Percentiles rank a stretch among this genome's conserved stretches.
Conservation (phyloP, 805 yeast species). For the Sugiyamaella qingdaonensis region DNA sequence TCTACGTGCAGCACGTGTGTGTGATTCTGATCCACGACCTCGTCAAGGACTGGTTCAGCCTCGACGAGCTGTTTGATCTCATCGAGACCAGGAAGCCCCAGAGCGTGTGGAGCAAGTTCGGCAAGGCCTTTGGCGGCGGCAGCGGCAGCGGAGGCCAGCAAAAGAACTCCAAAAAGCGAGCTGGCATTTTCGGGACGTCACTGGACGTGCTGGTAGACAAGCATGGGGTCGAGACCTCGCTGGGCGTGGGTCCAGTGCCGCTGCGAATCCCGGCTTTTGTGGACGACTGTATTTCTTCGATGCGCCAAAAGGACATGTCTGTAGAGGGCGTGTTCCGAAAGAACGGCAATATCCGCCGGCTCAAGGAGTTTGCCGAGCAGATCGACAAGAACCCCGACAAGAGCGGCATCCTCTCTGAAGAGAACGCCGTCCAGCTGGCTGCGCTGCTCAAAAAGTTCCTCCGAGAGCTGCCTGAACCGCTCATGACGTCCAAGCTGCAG, state of each 20-base stretch:
- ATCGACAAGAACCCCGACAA: conserved; percentile 71
- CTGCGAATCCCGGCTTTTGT: conserved; percentile 78
- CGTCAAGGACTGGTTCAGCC: conserved; percentile 30
- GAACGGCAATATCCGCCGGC: conserved; percentile 86
- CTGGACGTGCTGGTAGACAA: conserved; percentile 61
- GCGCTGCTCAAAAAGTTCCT: conserved; percentile 88
- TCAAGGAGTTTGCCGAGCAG: conserved; percentile 65
- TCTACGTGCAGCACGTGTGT: conserved; percentile 53
- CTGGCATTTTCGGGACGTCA: conserved; percentile 73
- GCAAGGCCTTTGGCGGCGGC: conserved; percentile 35
- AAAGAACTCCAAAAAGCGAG: conserved; percentile 21
- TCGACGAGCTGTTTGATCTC: conserved; percentile 40
- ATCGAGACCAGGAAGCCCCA: conserved; percentile 36
- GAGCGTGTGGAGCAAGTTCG: conserved; percentile 44
- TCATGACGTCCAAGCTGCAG: conserved; percentile 70
- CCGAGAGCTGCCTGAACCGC: conserved; percentile 89
- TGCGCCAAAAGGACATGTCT: conserved; percentile 88
- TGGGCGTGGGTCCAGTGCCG: conserved; percentile 77
- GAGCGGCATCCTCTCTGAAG: conserved; percentile 65
- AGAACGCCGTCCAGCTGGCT: conserved; percentile 86
- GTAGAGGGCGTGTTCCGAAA: conserved; percentile 93
- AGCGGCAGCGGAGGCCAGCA: conserved; percentile 12
- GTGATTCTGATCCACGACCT: conserved; percentile 43
- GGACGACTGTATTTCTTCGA: conserved; percentile 78
- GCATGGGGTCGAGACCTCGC: conserved; percentile 77